A percentile compares a stretch with the other conserved stretches of the same genome.
Conservation (phyloP, 352 stramenopile genomes). For the Phytopythium vexans region DNA sequence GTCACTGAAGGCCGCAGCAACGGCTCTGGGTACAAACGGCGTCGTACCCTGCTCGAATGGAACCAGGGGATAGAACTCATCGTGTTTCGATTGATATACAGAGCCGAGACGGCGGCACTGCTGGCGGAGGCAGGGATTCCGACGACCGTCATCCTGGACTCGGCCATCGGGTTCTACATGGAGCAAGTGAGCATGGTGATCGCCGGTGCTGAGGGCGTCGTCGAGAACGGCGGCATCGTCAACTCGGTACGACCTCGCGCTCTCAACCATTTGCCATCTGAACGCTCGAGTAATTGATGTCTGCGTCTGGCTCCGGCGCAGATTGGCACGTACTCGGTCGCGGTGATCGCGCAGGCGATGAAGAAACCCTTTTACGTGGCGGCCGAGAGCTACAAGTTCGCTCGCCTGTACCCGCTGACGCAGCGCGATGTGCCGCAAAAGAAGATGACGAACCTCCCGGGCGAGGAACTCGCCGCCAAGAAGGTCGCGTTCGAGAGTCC, state of each 20-base stretch:
- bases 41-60: not conserved
- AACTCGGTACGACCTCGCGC: constrained; percentile 83
- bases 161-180: constrained; percentile 95
- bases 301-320: constrained; percentile 9
- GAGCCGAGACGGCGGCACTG: constrained; percentile 67
- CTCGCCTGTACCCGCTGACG: constrained; percentile 96
- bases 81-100: constrained; percentile 6
- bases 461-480: constrained; percentile 19
- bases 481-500: constrained; percentile 87
- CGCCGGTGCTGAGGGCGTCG: constrained; percentile 94
- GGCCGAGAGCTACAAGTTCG: constrained; percentile 98
- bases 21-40: constrained; percentile 61
- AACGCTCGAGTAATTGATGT: not conserved
- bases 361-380: constrained; percentile 98
- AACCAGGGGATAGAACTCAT: not conserved
- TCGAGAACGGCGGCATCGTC: constrained; percentile 97
- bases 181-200: constrained; percentile 95
- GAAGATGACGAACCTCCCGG: constrained; percentile 45
- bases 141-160: constrained; percentile 95
- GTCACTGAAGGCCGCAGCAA: constrained; percentile 93
- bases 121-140: constrained; percentile 90
- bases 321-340: constrained; percentile 95
- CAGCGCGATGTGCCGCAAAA: constrained; percentile 92
- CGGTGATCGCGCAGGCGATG: constrained; percentile 92
- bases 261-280: not conserved